Percentiles rank a stretch among this genome's conserved stretches.
Evolutionary conservation across 2,329 filamentous ascomycete genomes (phyloP).

Genomic region (Penicillium olsonii): DNA sequence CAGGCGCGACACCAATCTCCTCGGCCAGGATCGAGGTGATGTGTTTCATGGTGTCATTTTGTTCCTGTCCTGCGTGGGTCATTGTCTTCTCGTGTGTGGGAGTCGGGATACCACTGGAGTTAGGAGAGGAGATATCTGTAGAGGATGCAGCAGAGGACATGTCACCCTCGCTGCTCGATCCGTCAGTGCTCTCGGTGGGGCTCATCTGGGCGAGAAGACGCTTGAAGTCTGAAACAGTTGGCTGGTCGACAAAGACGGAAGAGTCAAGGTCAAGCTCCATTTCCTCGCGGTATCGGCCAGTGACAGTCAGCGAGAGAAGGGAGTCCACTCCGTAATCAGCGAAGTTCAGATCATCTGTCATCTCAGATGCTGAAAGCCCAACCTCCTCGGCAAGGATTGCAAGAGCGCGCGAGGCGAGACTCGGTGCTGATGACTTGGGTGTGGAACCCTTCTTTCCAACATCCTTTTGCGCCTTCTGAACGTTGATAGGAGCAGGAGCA

Average conservation of each 20-base stretch:
- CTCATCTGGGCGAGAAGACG: conserved; percentile 49
- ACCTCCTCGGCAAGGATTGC: conserved; percentile 49
- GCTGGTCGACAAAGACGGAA: conserved; percentile 61
- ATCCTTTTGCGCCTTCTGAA: conserved; percentile 30
- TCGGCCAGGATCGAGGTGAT: conserved; percentile 45
- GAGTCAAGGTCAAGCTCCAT: conserved; percentile 61
- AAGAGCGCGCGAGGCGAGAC: conserved; percentile 37
- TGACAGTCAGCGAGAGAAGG: conserved; percentile 62
- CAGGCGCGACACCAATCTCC: conserved; percentile 46
- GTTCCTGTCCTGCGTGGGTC: conserved; percentile 13
- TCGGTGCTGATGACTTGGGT: conserved; percentile 32
- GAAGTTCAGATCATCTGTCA: conserved; percentile 62
- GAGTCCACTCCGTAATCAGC: conserved; percentile 65
- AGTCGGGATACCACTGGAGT: conserved; percentile 34
- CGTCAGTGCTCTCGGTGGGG: conserved; percentile 32
- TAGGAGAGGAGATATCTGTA: conserved; percentile 37
- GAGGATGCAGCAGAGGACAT: conserved; percentile 31
- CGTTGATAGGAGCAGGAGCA: conserved; percentile 26
- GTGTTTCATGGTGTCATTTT: conserved; percentile 39
- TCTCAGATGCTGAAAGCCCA: conserved; percentile 59
- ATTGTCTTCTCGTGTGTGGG: conserved; percentile 31
- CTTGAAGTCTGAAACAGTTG: conserved; percentile 63
- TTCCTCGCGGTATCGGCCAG: conserved; percentile 63
- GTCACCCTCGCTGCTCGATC: conserved; percentile 31
- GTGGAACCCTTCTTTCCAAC: conserved; percentile 26